Percentiles rank a stretch among this genome's conserved stretches.
Conservation (phyloP, 2,329 filamentous ascomycete species). For the Chaetomiaceae sp. region DNA sequence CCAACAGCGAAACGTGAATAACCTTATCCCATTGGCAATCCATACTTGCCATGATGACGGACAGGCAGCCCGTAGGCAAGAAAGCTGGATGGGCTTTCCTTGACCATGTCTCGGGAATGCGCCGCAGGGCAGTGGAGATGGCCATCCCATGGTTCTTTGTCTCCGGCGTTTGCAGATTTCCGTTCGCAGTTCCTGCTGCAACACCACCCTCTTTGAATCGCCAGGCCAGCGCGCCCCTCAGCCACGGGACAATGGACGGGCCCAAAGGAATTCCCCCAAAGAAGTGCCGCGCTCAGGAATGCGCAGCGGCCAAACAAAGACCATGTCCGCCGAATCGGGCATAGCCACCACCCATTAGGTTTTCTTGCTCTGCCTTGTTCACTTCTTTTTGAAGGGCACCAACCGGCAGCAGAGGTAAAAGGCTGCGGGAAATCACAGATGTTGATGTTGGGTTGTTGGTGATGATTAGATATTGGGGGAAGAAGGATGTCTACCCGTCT, state of each 20-base stretch:
- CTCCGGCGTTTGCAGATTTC: constrained; percentile 30
- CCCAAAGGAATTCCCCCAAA: constrained; percentile 25
- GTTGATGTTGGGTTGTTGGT: constrained; percentile 1
- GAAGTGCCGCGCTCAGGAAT: constrained; percentile 21
- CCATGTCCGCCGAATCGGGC: constrained; percentile 35
- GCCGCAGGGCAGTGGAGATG: constrained; percentile 28
- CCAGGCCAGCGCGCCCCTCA: constrained; percentile 16
- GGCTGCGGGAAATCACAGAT: neutral
- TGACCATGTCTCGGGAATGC: constrained; percentile 39
- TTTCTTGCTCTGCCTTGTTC: constrained; percentile 16
- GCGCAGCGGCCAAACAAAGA: constrained; percentile 33
- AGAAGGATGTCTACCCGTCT: neutral
- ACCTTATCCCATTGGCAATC: constrained; percentile 21
- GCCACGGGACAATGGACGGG: constrained; percentile 25
- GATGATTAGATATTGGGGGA: constrained; percentile 1
- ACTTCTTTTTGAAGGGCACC: constrained; percentile 10
- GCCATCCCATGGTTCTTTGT: constrained; percentile 20
- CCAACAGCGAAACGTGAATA: constrained; percentile 19
- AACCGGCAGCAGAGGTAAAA: neutral
- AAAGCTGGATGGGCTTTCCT: neutral
- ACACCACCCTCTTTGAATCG: neutral
- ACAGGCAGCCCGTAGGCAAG: constrained; percentile 3
- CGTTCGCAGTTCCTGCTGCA: constrained; percentile 28
- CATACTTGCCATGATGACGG: constrained; percentile 21
- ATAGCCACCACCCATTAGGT: constrained; percentile 19